phyloP scores from a whole-genome alignment of 306 rosid species.

The Dalbergia cultrata region DNA sequence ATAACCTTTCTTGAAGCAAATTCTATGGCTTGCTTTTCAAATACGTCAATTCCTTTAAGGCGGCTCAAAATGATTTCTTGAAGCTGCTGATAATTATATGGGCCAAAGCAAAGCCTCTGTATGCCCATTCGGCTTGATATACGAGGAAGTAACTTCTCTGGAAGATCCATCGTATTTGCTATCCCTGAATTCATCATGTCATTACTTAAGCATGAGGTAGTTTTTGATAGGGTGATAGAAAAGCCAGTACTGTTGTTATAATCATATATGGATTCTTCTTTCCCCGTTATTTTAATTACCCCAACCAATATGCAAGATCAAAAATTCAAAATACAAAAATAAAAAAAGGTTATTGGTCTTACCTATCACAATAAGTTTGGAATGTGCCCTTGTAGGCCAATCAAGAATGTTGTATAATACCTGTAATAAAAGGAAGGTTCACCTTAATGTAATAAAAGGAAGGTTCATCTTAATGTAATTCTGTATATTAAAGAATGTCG shows the following conservation, averaged over 20 bases:
- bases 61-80: constrained; percentile 91
- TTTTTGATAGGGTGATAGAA: not conserved
- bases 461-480: constrained; percentile 20
- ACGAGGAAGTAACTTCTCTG: constrained; percentile 98
- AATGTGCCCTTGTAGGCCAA: constrained; percentile 96
- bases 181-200: constrained; percentile 68
- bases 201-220: constrained; percentile 36
- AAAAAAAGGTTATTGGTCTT: constrained; percentile 14
- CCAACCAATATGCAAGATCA: constrained; percentile 26
- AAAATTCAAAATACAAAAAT: constrained; percentile 5
- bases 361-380: constrained; percentile 93
- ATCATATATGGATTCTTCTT: constrained; percentile 32
- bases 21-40: constrained; percentile 86
- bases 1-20: constrained; percentile 89
- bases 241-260: constrained; percentile 33
- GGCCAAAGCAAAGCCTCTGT: constrained; percentile 95
- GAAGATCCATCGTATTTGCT: constrained; percentile 99
- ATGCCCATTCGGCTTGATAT: constrained; percentile 99
- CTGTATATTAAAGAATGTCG: not conserved
- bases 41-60: constrained; percentile 85
- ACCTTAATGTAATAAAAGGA: constrained; percentile 13
- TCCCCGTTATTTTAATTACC: constrained; percentile 1
- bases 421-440: constrained; percentile 51
- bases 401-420: constrained; percentile 95
- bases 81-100: constrained; percentile 92